Conservation (phyloP, 1,139 yeast genomes). For the Spathaspora jeffriesii region DNA sequence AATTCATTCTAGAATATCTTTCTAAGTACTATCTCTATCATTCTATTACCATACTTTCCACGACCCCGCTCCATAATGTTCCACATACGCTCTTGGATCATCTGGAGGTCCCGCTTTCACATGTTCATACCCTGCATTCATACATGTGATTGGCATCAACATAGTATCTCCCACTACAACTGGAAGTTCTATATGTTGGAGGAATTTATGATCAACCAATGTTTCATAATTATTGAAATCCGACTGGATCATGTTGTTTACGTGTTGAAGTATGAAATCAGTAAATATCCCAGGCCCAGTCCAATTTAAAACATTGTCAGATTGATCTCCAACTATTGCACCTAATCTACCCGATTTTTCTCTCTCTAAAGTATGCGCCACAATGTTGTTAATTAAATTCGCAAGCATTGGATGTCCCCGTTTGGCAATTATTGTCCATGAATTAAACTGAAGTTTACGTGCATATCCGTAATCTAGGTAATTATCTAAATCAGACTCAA, state of each 20-base stretch:
- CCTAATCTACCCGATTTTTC: background rate
- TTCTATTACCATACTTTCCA: no score
- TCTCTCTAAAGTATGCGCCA: background rate
- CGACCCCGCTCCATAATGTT: background rate
- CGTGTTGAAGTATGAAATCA: background rate
- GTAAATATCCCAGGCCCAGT: background rate
- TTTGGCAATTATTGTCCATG: background rate
- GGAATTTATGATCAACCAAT: background rate
- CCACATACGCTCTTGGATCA: background rate
- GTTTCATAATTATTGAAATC: background rate
- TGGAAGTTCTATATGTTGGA: background rate
- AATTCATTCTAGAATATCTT: no score
- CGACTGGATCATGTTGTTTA: background rate
- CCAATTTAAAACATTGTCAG: background rate
- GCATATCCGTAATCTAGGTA: background rate
- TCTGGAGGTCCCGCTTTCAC: background rate
- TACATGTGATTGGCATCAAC: background rate
- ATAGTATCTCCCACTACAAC: background rate
- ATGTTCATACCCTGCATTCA: background rate
- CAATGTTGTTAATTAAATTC: no score
- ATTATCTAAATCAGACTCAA: background rate
- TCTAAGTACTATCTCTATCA: no score
- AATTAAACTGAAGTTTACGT: background rate
- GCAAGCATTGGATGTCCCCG: background rate
- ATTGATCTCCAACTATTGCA: background rate